Conservation (phyloP, 148 eudicot genomes). For the Diospyros lotus region DNA sequence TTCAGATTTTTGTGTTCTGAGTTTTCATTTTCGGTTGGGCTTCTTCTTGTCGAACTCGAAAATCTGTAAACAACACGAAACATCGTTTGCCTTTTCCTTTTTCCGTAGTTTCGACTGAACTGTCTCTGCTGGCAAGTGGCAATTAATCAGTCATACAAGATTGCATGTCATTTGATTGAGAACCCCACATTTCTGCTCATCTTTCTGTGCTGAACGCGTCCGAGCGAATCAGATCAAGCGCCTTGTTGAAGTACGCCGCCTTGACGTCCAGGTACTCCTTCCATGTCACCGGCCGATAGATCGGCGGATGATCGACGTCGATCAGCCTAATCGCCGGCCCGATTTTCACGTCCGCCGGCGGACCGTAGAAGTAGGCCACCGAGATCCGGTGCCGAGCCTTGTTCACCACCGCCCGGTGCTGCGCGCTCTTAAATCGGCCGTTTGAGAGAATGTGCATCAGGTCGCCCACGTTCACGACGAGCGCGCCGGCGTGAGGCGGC, state of each 20-base stretch:
- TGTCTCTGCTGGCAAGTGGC: too few species aligned
- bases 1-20: too few species aligned
- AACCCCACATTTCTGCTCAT: too few species aligned
- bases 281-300: slow-evolving; percentile 12
- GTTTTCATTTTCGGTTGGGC: too few species aligned
- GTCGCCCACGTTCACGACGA: slow-evolving; percentile 30
- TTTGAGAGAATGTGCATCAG: slow-evolving; percentile 31
- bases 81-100: too few species aligned
- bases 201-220: not conserved
- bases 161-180: too few species aligned
- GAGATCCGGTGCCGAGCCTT: slow-evolving; percentile 20
- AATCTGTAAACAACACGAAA: too few species aligned
- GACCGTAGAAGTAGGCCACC: slow-evolving; percentile 24
- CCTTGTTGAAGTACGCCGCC: slow-evolving; percentile 16
- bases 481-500: slow-evolving; percentile 21
- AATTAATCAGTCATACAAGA: too few species aligned
- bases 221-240: slow-evolving; percentile 9
- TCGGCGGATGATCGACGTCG: not conserved
- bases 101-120: too few species aligned
- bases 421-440: slow-evolving; percentile 13
- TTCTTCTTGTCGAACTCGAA: too few species aligned
- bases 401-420: slow-evolving; percentile 28
- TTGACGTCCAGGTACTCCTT: slow-evolving; percentile 22
- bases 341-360: slow-evolving; percentile 9
- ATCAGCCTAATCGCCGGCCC: slow-evolving; percentile 16